Evolutionary conservation across 495 filamentous ascomycete species (phyloP), one percentile per base, ranked within the genome.

Genomic region (Penicillium angulare): DNA sequence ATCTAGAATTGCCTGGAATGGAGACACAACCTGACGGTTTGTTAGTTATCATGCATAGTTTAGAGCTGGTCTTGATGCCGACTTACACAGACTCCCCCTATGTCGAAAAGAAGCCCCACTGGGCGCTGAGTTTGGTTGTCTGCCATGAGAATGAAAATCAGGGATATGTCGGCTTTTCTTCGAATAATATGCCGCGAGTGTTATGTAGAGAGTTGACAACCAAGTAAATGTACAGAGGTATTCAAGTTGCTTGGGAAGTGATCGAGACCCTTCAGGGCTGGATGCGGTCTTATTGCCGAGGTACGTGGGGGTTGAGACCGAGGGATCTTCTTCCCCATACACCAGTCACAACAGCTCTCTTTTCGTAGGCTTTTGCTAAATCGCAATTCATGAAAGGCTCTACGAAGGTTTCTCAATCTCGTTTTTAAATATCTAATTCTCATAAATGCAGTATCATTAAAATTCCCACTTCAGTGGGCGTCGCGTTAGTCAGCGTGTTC

Each of bases 11-110:
- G 86, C 86, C 72, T 95, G 89, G 64, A 98, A 88, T 24, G 93
- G 93, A 3, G 92, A 96, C 21, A 88, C 74, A 50, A 96, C 90
- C 91, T 96, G 55, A 21, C 41, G 10, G 20, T 22, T 24, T 27
- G 29, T 54, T 23, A 53, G 52, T 17, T 2, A 22, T 24, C 5
- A 3, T 18, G 2, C 12, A n/a, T 4, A 34, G 15, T n/a, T 10
- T 18, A 23, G 17, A 9, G 7, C 15, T 7, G n/a, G 18, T 5
- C 41, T 4, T 34, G 24, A 46, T 32, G 12, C 10, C 21, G 10
- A 50, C 88, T 74, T 87, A 96, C 93, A 78, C 89, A 93, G 57
- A 98, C 93, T 53, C 93, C 93, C 36, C 93, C 93, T 63, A 98
- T 92, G 70, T 98, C 93, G 66, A 98, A 98, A 32, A 98, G 75